Percentiles rank a stretch among this genome's conserved stretches.
Evolutionary conservation across 345 rosid species (phyloP).

Genomic region (Moringa oleifera): DNA sequence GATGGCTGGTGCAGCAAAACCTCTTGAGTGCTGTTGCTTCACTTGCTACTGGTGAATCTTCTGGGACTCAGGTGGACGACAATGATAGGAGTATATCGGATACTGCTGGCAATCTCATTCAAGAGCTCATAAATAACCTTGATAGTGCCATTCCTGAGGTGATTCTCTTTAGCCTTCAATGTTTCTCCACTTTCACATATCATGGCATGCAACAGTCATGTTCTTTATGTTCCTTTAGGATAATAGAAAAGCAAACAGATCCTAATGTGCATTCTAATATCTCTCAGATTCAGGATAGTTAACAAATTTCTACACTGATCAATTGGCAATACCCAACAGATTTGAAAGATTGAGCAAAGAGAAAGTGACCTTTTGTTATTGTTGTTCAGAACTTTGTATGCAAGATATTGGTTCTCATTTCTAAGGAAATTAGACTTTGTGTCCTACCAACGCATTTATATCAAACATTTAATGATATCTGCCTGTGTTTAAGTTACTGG

Average conservation of each 20-base stretch:
- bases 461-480: slow-evolving; percentile 1
- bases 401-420: not conserved
- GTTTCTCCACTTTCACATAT: too few relatives aligned
- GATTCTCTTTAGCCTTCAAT: not conserved
- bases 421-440: not conserved
- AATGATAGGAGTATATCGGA: slow-evolving; percentile 31
- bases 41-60: slow-evolving; percentile 49
- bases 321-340: too few relatives aligned
- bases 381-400: not conserved
- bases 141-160: slow-evolving; percentile 69
- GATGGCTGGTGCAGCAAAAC: slow-evolving; percentile 72
- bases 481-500: slow-evolving; percentile 35
- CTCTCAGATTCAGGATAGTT: not conserved
- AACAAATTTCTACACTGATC: too few relatives aligned
- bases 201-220: not conserved
- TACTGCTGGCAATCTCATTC: slow-evolving; percentile 39
- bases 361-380: not conserved
- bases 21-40: slow-evolving; percentile 57
- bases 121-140: slow-evolving; percentile 51
- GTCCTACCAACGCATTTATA: not conserved
- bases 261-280: not conserved
- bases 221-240: not conserved
- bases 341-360: not conserved
- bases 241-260: not conserved
- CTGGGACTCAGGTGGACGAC: slow-evolving; percentile 26